Conservation (phyloP, 352 stramenopile species). For the Phytopythium kandeliae region DNA sequence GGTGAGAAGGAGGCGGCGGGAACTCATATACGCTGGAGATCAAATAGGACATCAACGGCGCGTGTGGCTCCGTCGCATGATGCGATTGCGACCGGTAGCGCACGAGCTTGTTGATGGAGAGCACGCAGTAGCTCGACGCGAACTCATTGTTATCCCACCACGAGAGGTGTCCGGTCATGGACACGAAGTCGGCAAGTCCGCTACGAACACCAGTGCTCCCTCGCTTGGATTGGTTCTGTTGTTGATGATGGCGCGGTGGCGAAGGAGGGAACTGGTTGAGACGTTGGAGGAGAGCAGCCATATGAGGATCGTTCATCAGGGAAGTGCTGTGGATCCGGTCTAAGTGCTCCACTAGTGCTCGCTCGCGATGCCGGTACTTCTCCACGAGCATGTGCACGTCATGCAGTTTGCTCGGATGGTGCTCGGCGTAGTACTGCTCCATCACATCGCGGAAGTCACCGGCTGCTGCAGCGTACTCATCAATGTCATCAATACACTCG, state of each 20-base stretch:
- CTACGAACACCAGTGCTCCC: conserved; percentile 24
- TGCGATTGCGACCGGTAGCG: conserved; percentile 34
- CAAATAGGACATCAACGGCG: conserved; percentile 27
- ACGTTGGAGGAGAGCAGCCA: conserved; percentile 24
- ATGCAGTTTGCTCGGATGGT: conserved; percentile 53
- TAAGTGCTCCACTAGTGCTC: conserved; percentile 47
- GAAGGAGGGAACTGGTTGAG: conserved; percentile 6
- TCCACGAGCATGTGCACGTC: conserved; percentile 53
- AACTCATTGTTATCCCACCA: conserved; percentile 23
- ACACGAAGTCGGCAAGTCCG: conserved; percentile 34
- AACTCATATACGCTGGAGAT: conserved; percentile 43
- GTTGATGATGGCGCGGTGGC: conserved; percentile 1
- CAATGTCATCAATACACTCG: neutral
- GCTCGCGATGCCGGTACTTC: conserved; percentile 42
- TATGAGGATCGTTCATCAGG: conserved; percentile 23
- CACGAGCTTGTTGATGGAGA: conserved; percentile 51
- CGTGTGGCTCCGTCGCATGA: conserved; percentile 32
- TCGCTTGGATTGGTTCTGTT: conserved; percentile 6
- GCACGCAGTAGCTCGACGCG: conserved; percentile 29
- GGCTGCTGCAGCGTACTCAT: conserved; percentile 2
- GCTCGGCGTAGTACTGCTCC: conserved; percentile 45
- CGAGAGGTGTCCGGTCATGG: conserved; percentile 31
- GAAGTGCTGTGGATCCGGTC: conserved; percentile 62
- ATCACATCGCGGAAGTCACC: conserved; percentile 30
- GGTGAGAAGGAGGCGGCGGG: conserved; percentile 12